Conservation (phyloP, 2,329 filamentous ascomycete genomes). For the Aspergillus udagawae region DNA sequence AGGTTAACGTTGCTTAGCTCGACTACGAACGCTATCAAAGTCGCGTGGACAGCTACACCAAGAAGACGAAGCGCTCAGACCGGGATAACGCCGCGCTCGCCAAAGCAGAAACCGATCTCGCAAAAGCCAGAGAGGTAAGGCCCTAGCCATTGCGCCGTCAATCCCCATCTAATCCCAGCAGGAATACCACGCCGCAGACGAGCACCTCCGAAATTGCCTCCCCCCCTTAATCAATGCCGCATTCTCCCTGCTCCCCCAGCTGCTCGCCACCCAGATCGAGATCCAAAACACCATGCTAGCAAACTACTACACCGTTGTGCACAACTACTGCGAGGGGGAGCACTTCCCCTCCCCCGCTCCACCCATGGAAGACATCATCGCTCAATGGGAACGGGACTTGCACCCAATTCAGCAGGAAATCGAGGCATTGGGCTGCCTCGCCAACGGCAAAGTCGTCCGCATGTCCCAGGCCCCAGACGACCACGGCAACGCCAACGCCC, state of each 20-base stretch:
- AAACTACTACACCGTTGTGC: slow-evolving; percentile 71
- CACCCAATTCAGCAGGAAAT: slow-evolving; percentile 61
- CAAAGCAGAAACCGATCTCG: slow-evolving; percentile 69
- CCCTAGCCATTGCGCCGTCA: neutral
- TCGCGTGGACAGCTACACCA: slow-evolving; percentile 64
- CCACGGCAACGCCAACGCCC: slow-evolving; percentile 33
- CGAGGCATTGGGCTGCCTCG: slow-evolving; percentile 62
- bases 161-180: slow-evolving; percentile 28
- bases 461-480: slow-evolving; percentile 10
- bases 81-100: slow-evolving; percentile 68
- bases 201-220: slow-evolving; percentile 66
- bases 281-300: slow-evolving; percentile 75
- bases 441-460: slow-evolving; percentile 57
- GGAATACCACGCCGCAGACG: slow-evolving; percentile 72
- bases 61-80: slow-evolving; percentile 66
- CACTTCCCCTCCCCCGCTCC: slow-evolving; percentile 69
- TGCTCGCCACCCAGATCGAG: slow-evolving; percentile 66
- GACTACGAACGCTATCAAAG: slow-evolving; percentile 77
- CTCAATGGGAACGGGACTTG: slow-evolving; percentile 61
- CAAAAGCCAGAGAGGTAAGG: slow-evolving; percentile 59
- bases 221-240: slow-evolving; percentile 67
- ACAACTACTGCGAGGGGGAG: slow-evolving; percentile 67
- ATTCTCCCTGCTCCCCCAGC: slow-evolving; percentile 68
- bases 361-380: slow-evolving; percentile 66
- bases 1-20: slow-evolving; percentile 41